phyloP scores from a whole-genome alignment of 2,329 filamentous ascomycete species.

The Neoscytalidium dimidiatum region DNA sequence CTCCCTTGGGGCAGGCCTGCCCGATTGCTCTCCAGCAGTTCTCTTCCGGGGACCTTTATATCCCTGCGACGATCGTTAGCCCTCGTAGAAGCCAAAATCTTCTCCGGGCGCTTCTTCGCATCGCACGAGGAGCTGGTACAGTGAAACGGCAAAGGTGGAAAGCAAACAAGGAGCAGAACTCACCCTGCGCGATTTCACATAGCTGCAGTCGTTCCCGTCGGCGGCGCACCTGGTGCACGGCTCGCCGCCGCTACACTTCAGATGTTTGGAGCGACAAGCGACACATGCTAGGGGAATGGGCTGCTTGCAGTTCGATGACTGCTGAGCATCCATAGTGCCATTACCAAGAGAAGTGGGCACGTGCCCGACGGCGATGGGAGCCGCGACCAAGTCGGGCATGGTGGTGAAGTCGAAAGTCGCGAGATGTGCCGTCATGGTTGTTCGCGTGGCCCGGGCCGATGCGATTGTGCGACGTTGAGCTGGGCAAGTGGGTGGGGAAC shows the following conservation, averaged over 20 bases:
- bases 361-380: not conserved
- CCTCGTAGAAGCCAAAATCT: no score
- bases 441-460: not conserved
- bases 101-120: no score
- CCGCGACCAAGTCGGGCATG: not conserved
- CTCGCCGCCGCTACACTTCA: constrained; percentile 55
- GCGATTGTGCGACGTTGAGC: not conserved
- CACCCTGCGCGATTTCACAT: constrained; percentile 53
- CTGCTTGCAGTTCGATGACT: constrained; percentile 16
- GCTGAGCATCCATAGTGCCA: not conserved
- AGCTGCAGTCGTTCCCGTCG: constrained; percentile 46
- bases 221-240: constrained; percentile 51
- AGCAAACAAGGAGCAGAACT: not conserved
- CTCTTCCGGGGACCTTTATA: constrained; percentile 18
- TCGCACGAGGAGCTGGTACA: constrained; percentile 23
- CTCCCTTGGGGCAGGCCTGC: not conserved
- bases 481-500: no score
- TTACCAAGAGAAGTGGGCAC: not conserved
- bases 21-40: constrained; percentile 6
- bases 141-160: not conserved
- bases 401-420: constrained; percentile 2
- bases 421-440: not conserved
- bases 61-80: constrained; percentile 12
- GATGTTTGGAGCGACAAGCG: constrained; percentile 53
- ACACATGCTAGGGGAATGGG: constrained; percentile 51